These are phyloP conservation scores for Claviceps pusilla DNA, from an alignment of 2,329 filamentous ascomycete genomes.

Conservation along the genomic window DNA sequence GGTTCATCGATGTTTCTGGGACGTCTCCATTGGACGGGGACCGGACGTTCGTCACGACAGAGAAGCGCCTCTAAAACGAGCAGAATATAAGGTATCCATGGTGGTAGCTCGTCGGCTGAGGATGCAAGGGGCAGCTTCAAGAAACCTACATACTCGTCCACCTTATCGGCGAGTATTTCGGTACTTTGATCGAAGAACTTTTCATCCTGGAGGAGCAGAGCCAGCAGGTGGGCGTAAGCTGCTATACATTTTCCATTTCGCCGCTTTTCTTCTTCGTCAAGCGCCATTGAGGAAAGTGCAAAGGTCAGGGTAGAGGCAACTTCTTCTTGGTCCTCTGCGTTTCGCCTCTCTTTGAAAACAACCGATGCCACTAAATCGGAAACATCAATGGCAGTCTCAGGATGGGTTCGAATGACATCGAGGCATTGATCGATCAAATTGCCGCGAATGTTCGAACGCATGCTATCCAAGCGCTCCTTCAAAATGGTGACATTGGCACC, in stretches of 20 bases:
- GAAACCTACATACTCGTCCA: conserved; percentile 62
- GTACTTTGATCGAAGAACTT: conserved; percentile 66
- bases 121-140: conserved; percentile 55
- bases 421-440: conserved; percentile 80
- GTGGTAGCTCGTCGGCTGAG: conserved; percentile 62
- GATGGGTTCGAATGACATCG: conserved; percentile 77
- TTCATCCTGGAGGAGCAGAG: conserved; percentile 70
- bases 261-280: conserved; percentile 50
- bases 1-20: conserved; percentile 35
- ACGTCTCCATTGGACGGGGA: conserved; percentile 54
- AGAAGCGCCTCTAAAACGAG: conserved; percentile 81
- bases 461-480: conserved; percentile 64
- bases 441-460: conserved; percentile 55
- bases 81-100: conserved; percentile 84
- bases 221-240: conserved; percentile 82
- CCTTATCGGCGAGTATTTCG: conserved; percentile 59
- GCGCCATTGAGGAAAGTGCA: conserved; percentile 58
- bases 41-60: conserved; percentile 74
- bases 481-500: conserved; percentile 18
- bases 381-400: conserved; percentile 78
- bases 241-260: conserved; percentile 50
- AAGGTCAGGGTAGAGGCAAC: conserved; percentile 72
- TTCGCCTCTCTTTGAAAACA: conserved; percentile 38
- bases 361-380: conserved; percentile 71
- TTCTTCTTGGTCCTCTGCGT: conserved; percentile 46